Base-by-base conservation (phyloP, 2,329 filamentous ascomycete species). In the Lasiodiplodia gonubiensis region DNA sequence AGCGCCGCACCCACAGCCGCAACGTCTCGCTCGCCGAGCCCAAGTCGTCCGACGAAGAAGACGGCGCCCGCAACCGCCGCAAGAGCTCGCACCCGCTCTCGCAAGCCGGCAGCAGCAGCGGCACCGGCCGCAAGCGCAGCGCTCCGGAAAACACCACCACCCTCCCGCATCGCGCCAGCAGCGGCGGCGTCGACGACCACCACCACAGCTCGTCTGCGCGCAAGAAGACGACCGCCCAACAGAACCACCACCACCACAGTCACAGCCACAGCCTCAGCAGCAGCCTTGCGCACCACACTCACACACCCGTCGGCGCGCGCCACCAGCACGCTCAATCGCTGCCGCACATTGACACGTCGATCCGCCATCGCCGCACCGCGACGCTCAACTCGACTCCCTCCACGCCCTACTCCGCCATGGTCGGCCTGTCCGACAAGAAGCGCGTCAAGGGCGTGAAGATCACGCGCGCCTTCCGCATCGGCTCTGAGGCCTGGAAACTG, bases 371-470 rank as follows among this genome's bases (percentile, higher is more conserved):
- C 35, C 30, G 48, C 25, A 57, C 65, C 48, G 55, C 65, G 12
- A 52, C 54, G n/a, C 65, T 60, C 54, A 55, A 42, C 21, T 55
- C 55, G 64, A 63, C 39, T 48, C 61, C 66, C 49, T 66, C 63
- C 65, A 65, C 59, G 21, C 46, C 67, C 27, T 64, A 55, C 46
- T 23, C 61, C n/a, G 74, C 71, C 35, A 87, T 87, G 85, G 84
- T 85, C 66, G 84, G 85, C 65, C 81, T 84, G 67, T 80, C 82
- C 65, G 81, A 82, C 60, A 85, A 83, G 66, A 87, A 87, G 76
- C 84, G 85, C 71, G 83, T 87, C 71, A 79, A 80, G 78, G 78
- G 77, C 72, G 80, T 77, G 73, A 77, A 77, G 69, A 76, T 80
- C 59, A 77, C 76, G 61, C 76, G 79, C 42, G 78, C 77, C 59